Conservation (phyloP, 2,329 filamentous ascomycete genomes). For the Chaetomium globosum region DNA sequence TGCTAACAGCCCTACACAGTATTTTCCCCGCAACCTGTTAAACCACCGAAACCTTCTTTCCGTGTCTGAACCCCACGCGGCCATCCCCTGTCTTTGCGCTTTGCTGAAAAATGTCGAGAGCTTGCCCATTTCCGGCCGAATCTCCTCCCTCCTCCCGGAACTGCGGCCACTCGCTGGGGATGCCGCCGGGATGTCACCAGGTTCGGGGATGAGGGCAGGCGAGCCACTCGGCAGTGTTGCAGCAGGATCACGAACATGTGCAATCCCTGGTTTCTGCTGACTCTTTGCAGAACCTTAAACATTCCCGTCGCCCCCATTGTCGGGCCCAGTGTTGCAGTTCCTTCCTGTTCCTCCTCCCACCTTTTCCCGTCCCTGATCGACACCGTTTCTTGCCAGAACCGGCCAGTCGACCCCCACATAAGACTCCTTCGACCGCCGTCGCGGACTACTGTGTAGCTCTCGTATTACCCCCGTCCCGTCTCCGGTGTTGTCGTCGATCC, state of each 20-base stretch:
- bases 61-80: slow-evolving; percentile 11
- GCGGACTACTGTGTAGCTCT: no score
- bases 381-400: slow-evolving; percentile 7
- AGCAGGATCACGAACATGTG: neutral
- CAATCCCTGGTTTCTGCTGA: neutral
- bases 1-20: neutral
- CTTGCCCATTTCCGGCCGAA: slow-evolving; percentile 9
- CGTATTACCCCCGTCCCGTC: neutral
- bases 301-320: slow-evolving; percentile 2
- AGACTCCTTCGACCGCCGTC: neutral
- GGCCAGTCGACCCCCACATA: neutral
- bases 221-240: slow-evolving; percentile 10
- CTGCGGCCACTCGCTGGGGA: neutral
- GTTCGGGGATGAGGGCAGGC: neutral
- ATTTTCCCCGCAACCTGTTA: slow-evolving; percentile 10
- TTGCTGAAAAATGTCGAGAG: slow-evolving; percentile 2
- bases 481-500: neutral
- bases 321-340: slow-evolving; percentile 6
- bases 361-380: slow-evolving; percentile 23
- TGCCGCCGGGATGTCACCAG: neutral
- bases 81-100: neutral
- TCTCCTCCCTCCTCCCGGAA: neutral
- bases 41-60: neutral
- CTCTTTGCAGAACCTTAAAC: slow-evolving; percentile 19
- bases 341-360: neutral